These are phyloP conservation scores for Phytophthora gonapodyides DNA, from an alignment of 352 stramenopile genomes.

Conservation along the genomic window DNA sequence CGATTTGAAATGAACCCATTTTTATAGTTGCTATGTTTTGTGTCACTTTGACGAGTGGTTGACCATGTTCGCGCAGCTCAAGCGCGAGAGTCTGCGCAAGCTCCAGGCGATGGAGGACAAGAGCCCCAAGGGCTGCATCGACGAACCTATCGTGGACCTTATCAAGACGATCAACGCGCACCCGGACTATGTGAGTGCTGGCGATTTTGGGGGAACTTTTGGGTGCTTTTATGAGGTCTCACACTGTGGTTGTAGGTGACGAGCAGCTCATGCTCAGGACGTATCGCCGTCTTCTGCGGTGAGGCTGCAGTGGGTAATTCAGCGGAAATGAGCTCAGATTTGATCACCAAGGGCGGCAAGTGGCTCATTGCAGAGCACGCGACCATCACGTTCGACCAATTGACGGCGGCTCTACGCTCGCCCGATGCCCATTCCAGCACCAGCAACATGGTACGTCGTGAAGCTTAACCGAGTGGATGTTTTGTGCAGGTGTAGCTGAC, in stretches of 20 bases:
- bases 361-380: slow-evolving; percentile 89
- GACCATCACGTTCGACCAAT: slow-evolving; percentile 71
- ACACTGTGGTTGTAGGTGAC: slow-evolving; percentile 64
- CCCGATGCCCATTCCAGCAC: slow-evolving; percentile 35
- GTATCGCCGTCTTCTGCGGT: slow-evolving; percentile 88
- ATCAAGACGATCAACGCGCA: slow-evolving; percentile 88
- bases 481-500: slow-evolving; percentile 1
- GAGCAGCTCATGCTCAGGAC: slow-evolving; percentile 91
- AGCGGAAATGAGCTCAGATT: slow-evolving; percentile 33
- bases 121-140: slow-evolving; percentile 91
- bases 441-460: slow-evolving; percentile 69
- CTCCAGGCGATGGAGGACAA: slow-evolving; percentile 85
- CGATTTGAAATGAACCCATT: background rate
- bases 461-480: background rate
- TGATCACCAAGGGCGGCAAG: slow-evolving; percentile 89
- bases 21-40: background rate
- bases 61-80: slow-evolving; percentile 80
- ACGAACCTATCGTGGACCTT: slow-evolving; percentile 89
- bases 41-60: slow-evolving; percentile 19
- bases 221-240: background rate
- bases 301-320: slow-evolving; percentile 33
- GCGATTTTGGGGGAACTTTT: background rate
- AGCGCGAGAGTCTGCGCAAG: slow-evolving; percentile 87
- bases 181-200: slow-evolving; percentile 74
- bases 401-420: slow-evolving; percentile 52